Evolutionary conservation across 148 eudicot species (phyloP).

Genomic region (Chenopodium quinoa): DNA sequence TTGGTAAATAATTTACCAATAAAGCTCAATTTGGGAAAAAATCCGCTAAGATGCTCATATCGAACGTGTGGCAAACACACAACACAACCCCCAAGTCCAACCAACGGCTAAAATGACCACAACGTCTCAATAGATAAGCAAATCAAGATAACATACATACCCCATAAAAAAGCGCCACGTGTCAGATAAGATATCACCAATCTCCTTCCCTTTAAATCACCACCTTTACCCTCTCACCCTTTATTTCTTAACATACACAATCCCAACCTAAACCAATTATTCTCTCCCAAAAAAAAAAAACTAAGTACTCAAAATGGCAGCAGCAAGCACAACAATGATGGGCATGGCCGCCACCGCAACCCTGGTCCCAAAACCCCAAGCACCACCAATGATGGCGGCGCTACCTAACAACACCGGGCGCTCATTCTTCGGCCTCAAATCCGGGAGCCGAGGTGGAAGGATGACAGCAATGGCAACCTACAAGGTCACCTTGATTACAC

Average conservation of each 20-base stretch:
- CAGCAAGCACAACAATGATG: slow-evolving; percentile 48
- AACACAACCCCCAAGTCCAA: background rate
- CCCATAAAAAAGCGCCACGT: slow-evolving; percentile 1
- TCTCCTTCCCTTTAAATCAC: background rate
- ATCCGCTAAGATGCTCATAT: background rate
- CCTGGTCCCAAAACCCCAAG: slow-evolving; percentile 41
- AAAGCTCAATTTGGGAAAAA: too few relatives aligned
- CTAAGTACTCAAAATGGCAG: slow-evolving; percentile 14
- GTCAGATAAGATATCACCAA: slow-evolving; percentile 5
- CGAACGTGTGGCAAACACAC: slow-evolving; percentile 14
- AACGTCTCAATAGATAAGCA: slow-evolving; percentile 9
- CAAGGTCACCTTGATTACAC: slow-evolving; percentile 68
- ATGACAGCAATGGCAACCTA: slow-evolving; percentile 45
- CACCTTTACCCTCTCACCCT: background rate
- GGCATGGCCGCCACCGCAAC: slow-evolving; percentile 48
- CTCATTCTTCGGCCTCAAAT: slow-evolving; percentile 45
- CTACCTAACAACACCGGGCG: slow-evolving; percentile 29
- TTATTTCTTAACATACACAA: background rate
- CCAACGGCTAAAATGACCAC: background rate
- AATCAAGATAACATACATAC: slow-evolving; percentile 2
- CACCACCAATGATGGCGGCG: slow-evolving; percentile 17
- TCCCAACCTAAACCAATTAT: background rate
- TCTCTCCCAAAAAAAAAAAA: background rate
- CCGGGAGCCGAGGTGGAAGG: slow-evolving; percentile 31
- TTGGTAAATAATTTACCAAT: too few relatives aligned